A percentile compares a stretch with the other conserved stretches of the same genome.
Conservation (phyloP, 2,329 filamentous ascomycete species). For the Truncatella angustata region DNA sequence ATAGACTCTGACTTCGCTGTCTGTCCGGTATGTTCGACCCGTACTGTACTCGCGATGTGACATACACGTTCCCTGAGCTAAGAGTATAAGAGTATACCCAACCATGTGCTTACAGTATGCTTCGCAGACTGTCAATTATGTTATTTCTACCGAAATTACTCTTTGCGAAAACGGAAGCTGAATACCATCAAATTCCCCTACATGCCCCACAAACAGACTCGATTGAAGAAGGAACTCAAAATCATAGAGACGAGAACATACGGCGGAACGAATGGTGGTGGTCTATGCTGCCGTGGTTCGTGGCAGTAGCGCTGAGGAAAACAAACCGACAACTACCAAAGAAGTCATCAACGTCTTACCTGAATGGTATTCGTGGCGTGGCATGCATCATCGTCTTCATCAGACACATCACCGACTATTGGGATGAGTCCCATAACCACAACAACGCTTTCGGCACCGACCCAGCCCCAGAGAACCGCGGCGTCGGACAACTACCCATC, state of each 20-base stretch:
- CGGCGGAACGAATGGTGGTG: not conserved
- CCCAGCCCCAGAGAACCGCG: not conserved
- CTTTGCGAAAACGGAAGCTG: not conserved
- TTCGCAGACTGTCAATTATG: too few species aligned
- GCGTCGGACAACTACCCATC: constrained; percentile 1
- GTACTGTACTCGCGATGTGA: too few species aligned
- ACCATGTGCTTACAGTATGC: too few species aligned
- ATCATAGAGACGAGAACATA: not conserved
- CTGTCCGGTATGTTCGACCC: too few species aligned
- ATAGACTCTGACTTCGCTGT: too few species aligned
- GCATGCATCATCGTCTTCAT: constrained; percentile 7
- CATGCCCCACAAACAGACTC: not conserved
- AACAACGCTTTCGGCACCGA: not conserved
- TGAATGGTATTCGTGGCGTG: constrained; percentile 8
- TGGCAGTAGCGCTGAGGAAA: not conserved
- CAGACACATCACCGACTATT: not conserved
- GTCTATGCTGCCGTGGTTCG: not conserved
- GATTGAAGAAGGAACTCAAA: not conserved
- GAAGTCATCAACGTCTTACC: not conserved
- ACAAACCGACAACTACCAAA: not conserved
- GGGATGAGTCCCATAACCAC: not conserved
- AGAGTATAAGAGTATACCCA: too few species aligned
- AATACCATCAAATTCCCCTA: not conserved
- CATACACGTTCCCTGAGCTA: too few species aligned
- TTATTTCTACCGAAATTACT: too few species aligned